Conservation (phyloP, 2,329 filamentous ascomycete species). For the Aspergillus luchuensis region DNA sequence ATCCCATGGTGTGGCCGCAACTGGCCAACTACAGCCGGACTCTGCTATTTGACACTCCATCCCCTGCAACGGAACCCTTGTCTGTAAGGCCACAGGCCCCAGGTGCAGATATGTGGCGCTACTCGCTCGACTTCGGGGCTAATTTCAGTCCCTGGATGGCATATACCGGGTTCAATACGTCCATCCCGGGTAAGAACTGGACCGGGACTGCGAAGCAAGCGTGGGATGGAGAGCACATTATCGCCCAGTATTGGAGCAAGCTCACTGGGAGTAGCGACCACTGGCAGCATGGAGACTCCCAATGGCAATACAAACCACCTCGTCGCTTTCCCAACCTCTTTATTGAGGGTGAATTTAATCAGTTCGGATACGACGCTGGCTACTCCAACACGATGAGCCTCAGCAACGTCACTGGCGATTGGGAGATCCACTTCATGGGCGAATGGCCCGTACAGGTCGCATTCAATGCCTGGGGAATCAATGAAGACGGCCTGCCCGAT, state of each 20-base stretch:
- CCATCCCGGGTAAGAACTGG: constrained; percentile 54
- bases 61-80: constrained; percentile 41
- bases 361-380: constrained; percentile 64
- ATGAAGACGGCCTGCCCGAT: constrained; percentile 62
- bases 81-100: constrained; percentile 59
- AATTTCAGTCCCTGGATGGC: constrained; percentile 60
- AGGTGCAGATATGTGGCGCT: constrained; percentile 64
- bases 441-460: constrained; percentile 65
- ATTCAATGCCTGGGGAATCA: constrained; percentile 67
- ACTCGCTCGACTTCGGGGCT: constrained; percentile 61
- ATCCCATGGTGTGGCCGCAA: constrained; percentile 60
- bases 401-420: constrained; percentile 48
- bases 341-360: constrained; percentile 62
- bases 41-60: constrained; percentile 46
- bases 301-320: constrained; percentile 37
- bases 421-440: constrained; percentile 62
- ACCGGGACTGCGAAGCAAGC: constrained; percentile 56
- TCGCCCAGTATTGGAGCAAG: constrained; percentile 63
- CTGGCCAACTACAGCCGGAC: constrained; percentile 59
- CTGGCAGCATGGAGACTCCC: constrained; percentile 60
- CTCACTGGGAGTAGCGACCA: constrained; percentile 61
- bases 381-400: constrained; percentile 53
- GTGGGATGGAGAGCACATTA: constrained; percentile 63
- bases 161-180: constrained; percentile 55
- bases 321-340: constrained; percentile 63